Evolutionary conservation across 2,329 filamentous ascomycete species (phyloP).

Genomic region (Talaromyces sp.): DNA sequence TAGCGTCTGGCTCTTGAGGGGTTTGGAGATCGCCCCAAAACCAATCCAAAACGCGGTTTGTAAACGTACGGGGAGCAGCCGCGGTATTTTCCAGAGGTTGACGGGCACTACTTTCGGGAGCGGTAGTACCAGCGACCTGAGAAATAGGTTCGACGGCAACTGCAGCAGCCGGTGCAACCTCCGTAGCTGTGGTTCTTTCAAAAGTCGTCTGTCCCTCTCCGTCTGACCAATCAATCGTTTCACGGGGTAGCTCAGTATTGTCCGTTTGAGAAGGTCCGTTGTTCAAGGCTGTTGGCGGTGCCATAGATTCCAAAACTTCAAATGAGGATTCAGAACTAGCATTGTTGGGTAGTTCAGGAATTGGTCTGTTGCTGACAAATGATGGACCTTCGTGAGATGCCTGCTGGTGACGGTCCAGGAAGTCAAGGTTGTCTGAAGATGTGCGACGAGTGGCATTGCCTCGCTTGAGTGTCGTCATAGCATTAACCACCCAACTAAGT

Average conservation of each 20-base stretch:
- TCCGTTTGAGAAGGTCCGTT: neutral
- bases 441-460: neutral
- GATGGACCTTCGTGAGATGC: constrained; percentile 5
- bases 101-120: neutral
- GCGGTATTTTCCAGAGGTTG: constrained; percentile 10
- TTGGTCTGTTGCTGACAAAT: neutral
- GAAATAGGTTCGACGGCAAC: neutral
- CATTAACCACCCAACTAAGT: constrained; percentile 57
- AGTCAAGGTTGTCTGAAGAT: neutral
- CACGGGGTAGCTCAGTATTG: neutral
- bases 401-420: neutral
- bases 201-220: neutral
- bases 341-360: neutral
- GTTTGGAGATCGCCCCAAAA: constrained; percentile 44
- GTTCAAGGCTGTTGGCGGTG: neutral
- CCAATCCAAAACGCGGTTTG: constrained; percentile 37
- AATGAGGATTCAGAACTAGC: neutral
- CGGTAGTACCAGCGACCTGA: neutral
- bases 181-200: neutral
- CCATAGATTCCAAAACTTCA: neutral
- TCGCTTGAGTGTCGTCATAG: constrained; percentile 42
- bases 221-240: constrained; percentile 3
- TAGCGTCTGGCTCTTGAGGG: constrained; percentile 36
- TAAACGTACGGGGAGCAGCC: constrained; percentile 22
- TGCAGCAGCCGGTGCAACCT: neutral